phyloP scores from a whole-genome alignment of 192 early-diverging fungal species.

The Jimgerdemannia flammicorona region DNA sequence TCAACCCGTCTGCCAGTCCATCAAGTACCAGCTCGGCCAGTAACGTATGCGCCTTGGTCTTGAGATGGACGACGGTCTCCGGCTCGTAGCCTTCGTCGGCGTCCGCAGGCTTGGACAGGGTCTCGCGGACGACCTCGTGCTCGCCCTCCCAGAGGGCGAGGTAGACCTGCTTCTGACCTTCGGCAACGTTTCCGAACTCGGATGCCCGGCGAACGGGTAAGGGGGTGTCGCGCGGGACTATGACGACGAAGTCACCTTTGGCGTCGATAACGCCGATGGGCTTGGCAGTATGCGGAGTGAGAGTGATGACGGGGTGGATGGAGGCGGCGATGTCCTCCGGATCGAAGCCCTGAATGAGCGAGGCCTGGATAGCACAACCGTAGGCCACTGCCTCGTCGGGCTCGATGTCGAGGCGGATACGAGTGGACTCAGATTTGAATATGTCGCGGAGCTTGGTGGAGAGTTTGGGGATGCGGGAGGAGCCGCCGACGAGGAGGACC shows the following conservation, averaged over 20 bases:
- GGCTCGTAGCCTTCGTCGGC: constrained; percentile 53
- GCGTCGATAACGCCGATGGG: constrained; percentile 73
- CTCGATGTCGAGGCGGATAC: constrained; percentile 78
- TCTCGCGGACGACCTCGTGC: constrained; percentile 46
- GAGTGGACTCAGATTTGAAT: constrained; percentile 64
- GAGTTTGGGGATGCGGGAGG: constrained; percentile 83
- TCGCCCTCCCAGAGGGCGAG: constrained; percentile 87
- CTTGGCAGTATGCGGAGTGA: constrained; percentile 61
- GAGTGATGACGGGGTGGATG: constrained; percentile 44
- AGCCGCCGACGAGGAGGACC: constrained; percentile 89
- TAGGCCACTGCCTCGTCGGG: constrained; percentile 90
- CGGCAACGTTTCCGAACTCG: constrained; percentile 61
- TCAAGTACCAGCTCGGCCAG: constrained; percentile 66
- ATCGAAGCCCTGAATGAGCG: constrained; percentile 62
- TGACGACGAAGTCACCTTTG: constrained; percentile 68
- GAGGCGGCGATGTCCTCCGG: constrained; percentile 55
- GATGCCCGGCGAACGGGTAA: constrained; percentile 79
- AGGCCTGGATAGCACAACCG: constrained; percentile 90
- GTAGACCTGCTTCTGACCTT: constrained; percentile 69
- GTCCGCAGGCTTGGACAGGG: constrained; percentile 41
- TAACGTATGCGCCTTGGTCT: constrained; percentile 46
- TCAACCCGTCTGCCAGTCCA: constrained; percentile 47
- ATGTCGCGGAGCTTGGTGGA: constrained; percentile 67
- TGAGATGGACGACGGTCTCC: constrained; percentile 36
- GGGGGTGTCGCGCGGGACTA: constrained; percentile 82